Evolutionary conservation across 2,329 filamentous ascomycete genomes (phyloP).

Genomic region (Penicillium sp.): DNA sequence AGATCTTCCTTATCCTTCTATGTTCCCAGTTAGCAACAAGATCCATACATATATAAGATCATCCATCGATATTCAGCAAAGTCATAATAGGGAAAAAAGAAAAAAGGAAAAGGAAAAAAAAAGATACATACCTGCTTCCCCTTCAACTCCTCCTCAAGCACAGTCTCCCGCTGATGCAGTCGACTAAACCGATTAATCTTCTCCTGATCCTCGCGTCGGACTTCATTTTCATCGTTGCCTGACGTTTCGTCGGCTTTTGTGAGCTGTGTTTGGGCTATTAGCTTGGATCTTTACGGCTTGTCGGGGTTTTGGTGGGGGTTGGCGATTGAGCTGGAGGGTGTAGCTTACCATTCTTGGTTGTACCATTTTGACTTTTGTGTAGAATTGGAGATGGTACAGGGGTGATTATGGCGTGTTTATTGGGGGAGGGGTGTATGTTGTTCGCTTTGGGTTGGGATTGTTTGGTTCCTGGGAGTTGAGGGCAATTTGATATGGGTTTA

Average conservation of each 20-base stretch:
- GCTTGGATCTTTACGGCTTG: not conserved
- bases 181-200: constrained; percentile 98
- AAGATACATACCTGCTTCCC: constrained; percentile 58
- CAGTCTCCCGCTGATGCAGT: constrained; percentile 78
- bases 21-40: constrained; percentile 4
- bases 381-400: not conserved
- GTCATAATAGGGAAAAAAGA: too few species aligned
- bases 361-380: constrained; percentile 42
- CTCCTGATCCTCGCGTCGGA: constrained; percentile 94
- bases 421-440: not conserved
- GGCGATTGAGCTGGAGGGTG: not conserved
- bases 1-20: constrained; percentile 99
- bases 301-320: constrained; percentile 5
- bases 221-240: constrained; percentile 78
- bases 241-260: constrained; percentile 85
- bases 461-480: constrained; percentile 3
- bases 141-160: constrained; percentile 75
- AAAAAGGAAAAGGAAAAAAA: not conserved
- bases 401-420: not conserved
- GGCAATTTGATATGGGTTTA: constrained; percentile 17
- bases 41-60: not conserved
- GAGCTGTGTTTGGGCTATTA: constrained; percentile 55
- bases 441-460: not conserved
- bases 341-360: constrained; percentile 58
- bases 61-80: too few species aligned